Percentiles rank a stretch among this genome's conserved stretches.
phyloP scores from a whole-genome alignment of 2,329 filamentous ascomycete genomes.

The Meredithiella fracta region DNA sequence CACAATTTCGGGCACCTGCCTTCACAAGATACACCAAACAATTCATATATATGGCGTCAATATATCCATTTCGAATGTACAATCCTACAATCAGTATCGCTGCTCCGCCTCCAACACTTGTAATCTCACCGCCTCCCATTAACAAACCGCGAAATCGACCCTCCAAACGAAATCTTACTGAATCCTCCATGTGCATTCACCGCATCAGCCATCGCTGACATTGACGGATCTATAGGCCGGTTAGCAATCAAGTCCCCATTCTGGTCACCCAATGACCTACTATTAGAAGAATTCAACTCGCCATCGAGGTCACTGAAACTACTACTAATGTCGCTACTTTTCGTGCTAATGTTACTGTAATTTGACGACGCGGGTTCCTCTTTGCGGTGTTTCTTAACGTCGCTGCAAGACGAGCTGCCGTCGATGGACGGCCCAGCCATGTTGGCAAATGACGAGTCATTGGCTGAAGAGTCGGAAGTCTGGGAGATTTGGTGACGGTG shows the following conservation, averaged over 20 bases:
- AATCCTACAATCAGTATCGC: too few species aligned
- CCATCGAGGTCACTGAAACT: conserved; percentile 77
- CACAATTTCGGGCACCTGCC: too few species aligned
- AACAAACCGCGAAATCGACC: conserved; percentile 15
- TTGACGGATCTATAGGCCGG: conserved; percentile 34
- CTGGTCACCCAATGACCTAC: not conserved
- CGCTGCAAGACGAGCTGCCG: conserved; percentile 29
- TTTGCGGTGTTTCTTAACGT: conserved; percentile 45
- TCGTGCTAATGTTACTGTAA: conserved; percentile 35
- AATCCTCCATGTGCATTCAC: conserved; percentile 52
- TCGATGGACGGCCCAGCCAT: conserved; percentile 20
- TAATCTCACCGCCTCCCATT: conserved; percentile 3
- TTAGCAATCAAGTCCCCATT: not conserved
- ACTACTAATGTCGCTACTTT: conserved; percentile 65
- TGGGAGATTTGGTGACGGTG: conserved; percentile 31
- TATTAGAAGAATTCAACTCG: conserved; percentile 21
- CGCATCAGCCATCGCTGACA: conserved; percentile 65
- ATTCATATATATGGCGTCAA: too few species aligned
- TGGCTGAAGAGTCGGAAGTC: conserved; percentile 47
- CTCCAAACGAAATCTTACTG: conserved; percentile 25
- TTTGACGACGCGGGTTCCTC: conserved; percentile 36
- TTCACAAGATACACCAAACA: not conserved
- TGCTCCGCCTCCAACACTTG: too few species aligned
- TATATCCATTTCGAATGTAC: too few species aligned
- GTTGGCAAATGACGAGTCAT: conserved; percentile 31